Percentiles rank a stretch among this genome's conserved stretches.
Evolutionary conservation across 1,139 yeast genomes (phyloP).

Genomic region (Keqinozyma sinolaborantium): DNA sequence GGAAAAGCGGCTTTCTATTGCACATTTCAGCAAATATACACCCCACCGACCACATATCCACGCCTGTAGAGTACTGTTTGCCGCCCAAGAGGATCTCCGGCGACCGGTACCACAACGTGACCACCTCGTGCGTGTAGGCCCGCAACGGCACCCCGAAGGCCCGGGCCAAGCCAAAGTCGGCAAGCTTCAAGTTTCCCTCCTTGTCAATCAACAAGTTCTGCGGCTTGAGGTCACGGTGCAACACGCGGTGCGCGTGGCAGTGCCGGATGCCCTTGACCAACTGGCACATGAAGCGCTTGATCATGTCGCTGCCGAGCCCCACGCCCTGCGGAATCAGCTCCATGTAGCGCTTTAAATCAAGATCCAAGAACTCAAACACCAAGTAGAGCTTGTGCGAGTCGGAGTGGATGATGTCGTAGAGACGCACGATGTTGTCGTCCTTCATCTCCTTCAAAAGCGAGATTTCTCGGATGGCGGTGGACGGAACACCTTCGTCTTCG

Average conservation of each 20-base stretch:
- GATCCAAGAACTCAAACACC: slow-evolving; percentile 89
- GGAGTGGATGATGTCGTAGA: slow-evolving; percentile 95
- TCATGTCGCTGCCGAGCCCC: slow-evolving; percentile 86
- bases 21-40: slow-evolving; percentile 99
- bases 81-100: slow-evolving; percentile 97
- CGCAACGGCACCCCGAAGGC: slow-evolving; percentile 97
- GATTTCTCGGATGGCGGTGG: slow-evolving; percentile 96
- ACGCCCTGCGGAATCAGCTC: slow-evolving; percentile 90
- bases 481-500: slow-evolving; percentile 98
- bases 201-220: slow-evolving; percentile 91
- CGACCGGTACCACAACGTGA: slow-evolving; percentile 96
- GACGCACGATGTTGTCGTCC: slow-evolving; percentile 86
- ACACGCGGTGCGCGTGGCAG: slow-evolving; percentile 92
- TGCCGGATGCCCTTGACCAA: slow-evolving; percentile 88
- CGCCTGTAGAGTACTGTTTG: slow-evolving; percentile 95
- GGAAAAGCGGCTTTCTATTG: slow-evolving; percentile 89
- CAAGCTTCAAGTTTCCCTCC: slow-evolving; percentile 92
- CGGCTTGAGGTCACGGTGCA: slow-evolving; percentile 95
- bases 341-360: slow-evolving; percentile 96
- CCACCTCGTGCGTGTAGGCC: slow-evolving; percentile 97
- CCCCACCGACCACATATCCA: slow-evolving; percentile 98
- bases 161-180: slow-evolving; percentile 96
- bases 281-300: slow-evolving; percentile 91
- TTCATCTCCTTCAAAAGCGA: slow-evolving; percentile 89
- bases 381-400: slow-evolving; percentile 91